Conservation (phyloP, 2,329 filamentous ascomycete species). For the Beauveria sp. region DNA sequence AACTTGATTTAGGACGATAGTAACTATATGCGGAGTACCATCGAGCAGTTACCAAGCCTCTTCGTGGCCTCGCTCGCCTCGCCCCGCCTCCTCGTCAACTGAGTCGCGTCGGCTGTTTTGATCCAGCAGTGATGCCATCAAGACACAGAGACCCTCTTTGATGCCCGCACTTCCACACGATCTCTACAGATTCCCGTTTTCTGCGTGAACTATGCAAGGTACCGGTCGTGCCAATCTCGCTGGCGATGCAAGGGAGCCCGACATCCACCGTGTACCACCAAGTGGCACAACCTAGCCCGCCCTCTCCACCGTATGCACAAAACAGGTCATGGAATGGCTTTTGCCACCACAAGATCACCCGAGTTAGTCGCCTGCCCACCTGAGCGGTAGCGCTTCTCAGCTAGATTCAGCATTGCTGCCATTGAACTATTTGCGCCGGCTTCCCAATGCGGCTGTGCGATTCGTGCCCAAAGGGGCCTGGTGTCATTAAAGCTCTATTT, state of each 20-base stretch:
- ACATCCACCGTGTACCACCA: neutral
- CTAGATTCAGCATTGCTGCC: neutral
- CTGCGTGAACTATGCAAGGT: conserved; percentile 10
- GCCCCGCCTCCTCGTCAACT: neutral
- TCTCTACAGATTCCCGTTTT: conserved; percentile 1
- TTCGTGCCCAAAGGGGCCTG: neutral
- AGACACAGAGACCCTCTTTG: neutral
- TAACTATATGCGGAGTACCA: neutral
- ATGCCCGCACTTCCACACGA: neutral
- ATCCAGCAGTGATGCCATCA: conserved; percentile 7
- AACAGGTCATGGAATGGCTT: neutral
- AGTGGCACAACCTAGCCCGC: conserved; percentile 8
- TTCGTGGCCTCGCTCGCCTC: neutral
- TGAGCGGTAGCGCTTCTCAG: neutral
- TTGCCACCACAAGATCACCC: neutral
- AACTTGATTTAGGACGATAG: no score
- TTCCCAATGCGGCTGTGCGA: neutral
- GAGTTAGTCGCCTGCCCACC: neutral
- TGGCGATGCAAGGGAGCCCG: conserved; percentile 8
- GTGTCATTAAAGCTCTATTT: neutral
- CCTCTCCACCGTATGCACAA: conserved; percentile 1
- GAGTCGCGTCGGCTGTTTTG: conserved; percentile 5
- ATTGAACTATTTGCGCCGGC: neutral
- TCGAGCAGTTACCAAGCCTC: neutral
- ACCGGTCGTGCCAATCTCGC: neutral